phyloP scores from a whole-genome alignment of 805 yeast genomes.

The Jamesozyma lodderae region DNA sequence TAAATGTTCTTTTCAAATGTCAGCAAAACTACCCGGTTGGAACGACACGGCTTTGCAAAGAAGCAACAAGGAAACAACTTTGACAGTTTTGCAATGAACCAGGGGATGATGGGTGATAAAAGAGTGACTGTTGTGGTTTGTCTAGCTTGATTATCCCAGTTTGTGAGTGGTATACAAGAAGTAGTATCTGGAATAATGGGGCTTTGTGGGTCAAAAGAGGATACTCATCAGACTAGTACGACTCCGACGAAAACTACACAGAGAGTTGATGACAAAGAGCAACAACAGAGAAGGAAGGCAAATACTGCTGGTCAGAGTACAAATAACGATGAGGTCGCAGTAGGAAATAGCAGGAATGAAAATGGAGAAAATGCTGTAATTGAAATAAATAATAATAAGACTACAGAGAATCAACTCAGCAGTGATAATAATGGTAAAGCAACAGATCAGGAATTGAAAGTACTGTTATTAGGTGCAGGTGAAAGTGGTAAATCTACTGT shows the following conservation, averaged over 20 bases:
- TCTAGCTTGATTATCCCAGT: too few relatives aligned
- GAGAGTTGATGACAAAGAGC: too few relatives aligned
- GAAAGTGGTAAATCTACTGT: constrained; percentile 32
- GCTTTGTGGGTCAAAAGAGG: constrained; percentile 8
- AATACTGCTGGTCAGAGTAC: background rate
- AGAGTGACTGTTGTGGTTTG: too few relatives aligned
- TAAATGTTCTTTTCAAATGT: too few relatives aligned
- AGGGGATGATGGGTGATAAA: too few relatives aligned
- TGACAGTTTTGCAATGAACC: too few relatives aligned
- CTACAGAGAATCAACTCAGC: too few relatives aligned
- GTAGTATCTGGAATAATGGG: too few relatives aligned
- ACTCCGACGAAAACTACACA: background rate
- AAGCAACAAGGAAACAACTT: too few relatives aligned
- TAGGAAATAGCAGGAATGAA: background rate
- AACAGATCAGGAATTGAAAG: constrained; percentile 35
- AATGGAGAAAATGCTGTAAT: background rate
- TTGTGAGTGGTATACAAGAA: too few relatives aligned
- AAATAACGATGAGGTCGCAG: background rate
- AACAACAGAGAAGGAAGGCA: background rate
- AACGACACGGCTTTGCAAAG: too few relatives aligned
- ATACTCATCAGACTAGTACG: background rate
- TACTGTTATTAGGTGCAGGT: constrained; percentile 79
- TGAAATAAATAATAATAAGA: background rate
- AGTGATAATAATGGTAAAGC: background rate
- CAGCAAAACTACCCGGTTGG: too few relatives aligned